A percentile compares a stretch with the other conserved stretches of the same genome.
These are phyloP conservation scores for Penicillium sp. DNA, from an alignment of 2,329 filamentous ascomycete species.

Conservation along the genomic window DNA sequence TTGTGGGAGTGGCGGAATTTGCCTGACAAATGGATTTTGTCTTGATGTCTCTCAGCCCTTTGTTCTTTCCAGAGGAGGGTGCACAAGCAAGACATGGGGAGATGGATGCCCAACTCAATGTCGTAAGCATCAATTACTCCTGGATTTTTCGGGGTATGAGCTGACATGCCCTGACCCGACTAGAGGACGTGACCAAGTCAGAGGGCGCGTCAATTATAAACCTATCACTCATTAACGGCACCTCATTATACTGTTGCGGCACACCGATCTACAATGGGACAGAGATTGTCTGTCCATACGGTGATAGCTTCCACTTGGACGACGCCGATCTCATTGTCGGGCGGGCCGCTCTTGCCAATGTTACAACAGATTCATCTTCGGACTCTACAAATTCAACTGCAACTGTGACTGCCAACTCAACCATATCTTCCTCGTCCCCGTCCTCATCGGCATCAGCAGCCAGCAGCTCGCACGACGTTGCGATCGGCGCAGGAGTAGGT, in stretches of 20 bases:
- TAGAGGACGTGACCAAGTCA: constrained; percentile 11
- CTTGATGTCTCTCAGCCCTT: constrained; percentile 26
- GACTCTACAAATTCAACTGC: not conserved
- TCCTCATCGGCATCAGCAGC: constrained; percentile 1
- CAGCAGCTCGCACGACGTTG: constrained; percentile 16
- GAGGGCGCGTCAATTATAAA: constrained; percentile 26
- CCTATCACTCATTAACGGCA: constrained; percentile 8
- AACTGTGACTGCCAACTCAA: not conserved
- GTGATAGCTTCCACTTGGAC: constrained; percentile 27
- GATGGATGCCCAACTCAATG: constrained; percentile 24
- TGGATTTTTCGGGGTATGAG: not conserved
- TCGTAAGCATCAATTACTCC: constrained; percentile 11
- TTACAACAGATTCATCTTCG: not conserved
- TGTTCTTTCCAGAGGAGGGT: constrained; percentile 27
- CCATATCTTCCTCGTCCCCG: not conserved
- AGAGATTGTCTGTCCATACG: constrained; percentile 18
- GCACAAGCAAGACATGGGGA: constrained; percentile 32
- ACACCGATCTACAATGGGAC: constrained; percentile 12
- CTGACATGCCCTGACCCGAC: not conserved
- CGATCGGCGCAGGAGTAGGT: constrained; percentile 32
- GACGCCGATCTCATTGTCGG: constrained; percentile 22
- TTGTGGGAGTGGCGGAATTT: constrained; percentile 26
- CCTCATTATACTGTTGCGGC: constrained; percentile 29
- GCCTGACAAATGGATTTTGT: constrained; percentile 33
- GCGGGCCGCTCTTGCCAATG: constrained; percentile 21